Evolutionary conservation across 306 rosid species (phyloP).

Genomic region (Inga leiocalycina): DNA sequence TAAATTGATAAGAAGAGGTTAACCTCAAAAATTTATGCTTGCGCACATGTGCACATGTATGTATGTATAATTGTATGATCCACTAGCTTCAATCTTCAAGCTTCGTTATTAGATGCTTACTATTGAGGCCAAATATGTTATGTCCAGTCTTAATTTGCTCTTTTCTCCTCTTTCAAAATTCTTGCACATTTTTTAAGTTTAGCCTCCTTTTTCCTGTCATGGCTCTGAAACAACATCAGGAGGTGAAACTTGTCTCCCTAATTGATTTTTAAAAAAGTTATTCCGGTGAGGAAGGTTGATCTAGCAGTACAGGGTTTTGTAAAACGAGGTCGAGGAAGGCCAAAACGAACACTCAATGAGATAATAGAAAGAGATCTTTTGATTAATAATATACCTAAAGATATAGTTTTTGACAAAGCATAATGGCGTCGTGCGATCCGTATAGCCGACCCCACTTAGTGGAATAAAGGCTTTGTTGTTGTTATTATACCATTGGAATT

Average conservation of each 20-base stretch:
- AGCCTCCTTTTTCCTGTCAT: background rate
- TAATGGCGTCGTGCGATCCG: no score
- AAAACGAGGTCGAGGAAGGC: no score
- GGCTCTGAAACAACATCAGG: background rate
- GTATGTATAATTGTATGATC: background rate
- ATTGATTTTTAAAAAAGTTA: constrained; percentile 2
- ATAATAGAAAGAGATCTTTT: no score
- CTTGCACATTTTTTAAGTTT: constrained; percentile 9
- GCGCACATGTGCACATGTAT: background rate
- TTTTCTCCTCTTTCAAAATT: constrained; percentile 14
- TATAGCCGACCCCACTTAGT: no score
- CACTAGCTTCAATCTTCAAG: background rate
- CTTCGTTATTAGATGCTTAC: background rate
- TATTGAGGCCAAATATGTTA: constrained; percentile 20
- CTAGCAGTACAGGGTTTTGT: no score
- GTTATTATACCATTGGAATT: background rate
- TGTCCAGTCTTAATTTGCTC: background rate
- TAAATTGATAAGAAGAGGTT: background rate
- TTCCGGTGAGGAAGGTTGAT: no score
- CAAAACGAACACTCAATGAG: no score
- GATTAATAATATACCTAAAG: no score
- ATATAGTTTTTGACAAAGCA: no score
- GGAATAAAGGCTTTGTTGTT: no score
- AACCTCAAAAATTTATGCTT: constrained; percentile 4
- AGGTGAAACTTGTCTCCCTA: background rate